phyloP scores from a whole-genome alignment of 352 stramenopile species.

The Elongisporangium senticosum region DNA sequence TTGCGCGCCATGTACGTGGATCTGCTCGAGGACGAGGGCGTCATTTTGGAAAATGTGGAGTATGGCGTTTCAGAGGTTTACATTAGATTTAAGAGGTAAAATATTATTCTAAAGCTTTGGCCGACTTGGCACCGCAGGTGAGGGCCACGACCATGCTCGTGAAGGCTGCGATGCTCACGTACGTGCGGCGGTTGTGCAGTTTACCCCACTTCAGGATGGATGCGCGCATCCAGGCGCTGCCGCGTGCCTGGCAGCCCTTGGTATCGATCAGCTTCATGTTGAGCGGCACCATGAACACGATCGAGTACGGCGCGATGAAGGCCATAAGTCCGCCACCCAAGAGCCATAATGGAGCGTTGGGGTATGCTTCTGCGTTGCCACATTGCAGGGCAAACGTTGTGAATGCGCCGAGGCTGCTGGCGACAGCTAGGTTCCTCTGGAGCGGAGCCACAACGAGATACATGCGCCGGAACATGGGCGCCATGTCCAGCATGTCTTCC shows the following conservation, averaged over 20 bases:
- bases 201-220: constrained; percentile 48
- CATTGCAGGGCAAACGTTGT: constrained; percentile 9
- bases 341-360: constrained; percentile 47
- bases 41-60: too few relatives aligned
- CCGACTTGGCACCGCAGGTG: constrained; percentile 15
- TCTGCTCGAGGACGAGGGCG: too few relatives aligned
- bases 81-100: too few relatives aligned
- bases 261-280: constrained; percentile 61
- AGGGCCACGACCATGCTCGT: constrained; percentile 57
- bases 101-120: too few relatives aligned
- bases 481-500: constrained; percentile 7
- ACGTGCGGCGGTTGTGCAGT: constrained; percentile 52
- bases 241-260: constrained; percentile 24
- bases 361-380: constrained; percentile 4
- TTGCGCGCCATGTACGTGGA: too few relatives aligned
- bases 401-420: constrained; percentile 19
- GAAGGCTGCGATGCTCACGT: constrained; percentile 50
- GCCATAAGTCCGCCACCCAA: constrained; percentile 47
- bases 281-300: constrained; percentile 56
- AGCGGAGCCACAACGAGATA: constrained; percentile 14
- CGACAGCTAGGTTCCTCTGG: constrained; percentile 10
- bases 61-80: too few relatives aligned
- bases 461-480: constrained; percentile 24
- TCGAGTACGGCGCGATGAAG: constrained; percentile 57
- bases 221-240: constrained; percentile 39